Evolutionary conservation across 371 early-diverging fungal genomes (phyloP).

Genomic region (Blakeslea trispora): DNA sequence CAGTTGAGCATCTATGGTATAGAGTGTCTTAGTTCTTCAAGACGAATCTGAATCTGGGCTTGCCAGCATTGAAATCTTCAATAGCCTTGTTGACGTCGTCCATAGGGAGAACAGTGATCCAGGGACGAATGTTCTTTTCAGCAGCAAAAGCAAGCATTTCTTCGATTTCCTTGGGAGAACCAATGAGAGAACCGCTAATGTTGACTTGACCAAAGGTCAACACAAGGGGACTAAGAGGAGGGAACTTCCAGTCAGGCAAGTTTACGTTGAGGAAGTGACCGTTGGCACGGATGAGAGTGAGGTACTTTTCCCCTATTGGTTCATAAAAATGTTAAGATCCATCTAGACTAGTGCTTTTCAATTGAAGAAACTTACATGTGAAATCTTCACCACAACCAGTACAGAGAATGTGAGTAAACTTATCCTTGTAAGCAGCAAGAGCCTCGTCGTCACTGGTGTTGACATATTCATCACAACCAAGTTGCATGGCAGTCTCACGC

Average conservation of each 20-base stretch:
- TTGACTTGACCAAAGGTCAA: slow-evolving; percentile 33
- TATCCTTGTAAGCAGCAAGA: background rate
- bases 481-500: slow-evolving; percentile 29
- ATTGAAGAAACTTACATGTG: slow-evolving; percentile 35
- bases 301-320: slow-evolving; percentile 24
- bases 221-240: slow-evolving; percentile 1
- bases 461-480: slow-evolving; percentile 39
- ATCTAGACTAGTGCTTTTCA: no score
- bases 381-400: slow-evolving; percentile 41
- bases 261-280: slow-evolving; percentile 61
- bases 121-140: slow-evolving; percentile 59
- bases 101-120: slow-evolving; percentile 62
- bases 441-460: slow-evolving; percentile 20
- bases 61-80: slow-evolving; percentile 53
- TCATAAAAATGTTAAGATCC: no score
- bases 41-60: slow-evolving; percentile 67
- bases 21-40: slow-evolving; percentile 32
- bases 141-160: slow-evolving; percentile 70
- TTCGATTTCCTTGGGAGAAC: slow-evolving; percentile 44
- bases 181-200: slow-evolving; percentile 67
- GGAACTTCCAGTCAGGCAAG: slow-evolving; percentile 50
- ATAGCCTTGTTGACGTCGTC: slow-evolving; percentile 59
- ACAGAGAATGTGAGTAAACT: slow-evolving; percentile 24
- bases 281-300: slow-evolving; percentile 42
- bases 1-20: no score